Evolutionary conservation across 768 basidiomycete species (phyloP).

Genomic region (Boletus pseudo-olivaceus): DNA sequence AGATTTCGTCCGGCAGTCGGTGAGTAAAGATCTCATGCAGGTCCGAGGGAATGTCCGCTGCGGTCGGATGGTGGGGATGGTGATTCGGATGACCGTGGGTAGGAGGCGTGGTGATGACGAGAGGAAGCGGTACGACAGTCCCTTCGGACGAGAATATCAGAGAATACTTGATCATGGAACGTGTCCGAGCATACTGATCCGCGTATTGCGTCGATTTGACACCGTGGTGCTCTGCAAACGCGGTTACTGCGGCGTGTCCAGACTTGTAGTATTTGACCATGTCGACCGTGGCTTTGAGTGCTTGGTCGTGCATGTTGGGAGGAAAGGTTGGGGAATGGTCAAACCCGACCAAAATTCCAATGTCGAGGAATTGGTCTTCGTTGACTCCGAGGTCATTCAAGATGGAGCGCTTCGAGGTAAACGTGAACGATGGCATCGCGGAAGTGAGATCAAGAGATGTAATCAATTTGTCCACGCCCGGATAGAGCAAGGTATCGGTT

Average conservation of each 20-base stretch:
- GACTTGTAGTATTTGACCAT: constrained; percentile 93
- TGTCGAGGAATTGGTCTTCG: constrained; percentile 93
- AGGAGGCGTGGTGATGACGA: constrained; percentile 55
- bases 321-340: constrained; percentile 80
- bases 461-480: constrained; percentile 85
- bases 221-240: constrained; percentile 76
- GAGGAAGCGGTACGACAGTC: constrained; percentile 70
- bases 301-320: constrained; percentile 76
- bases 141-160: constrained; percentile 89
- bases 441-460: constrained; percentile 78
- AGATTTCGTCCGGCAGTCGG: constrained; percentile 93
- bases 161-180: constrained; percentile 89
- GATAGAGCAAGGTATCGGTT: constrained; percentile 86
- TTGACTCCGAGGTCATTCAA: constrained; percentile 61
- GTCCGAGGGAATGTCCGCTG: constrained; percentile 86
- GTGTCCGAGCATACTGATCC: constrained; percentile 85
- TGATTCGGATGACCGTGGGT: constrained; percentile 51
- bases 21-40: constrained; percentile 93
- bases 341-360: constrained; percentile 88
- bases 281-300: constrained; percentile 81
- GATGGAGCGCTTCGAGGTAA: constrained; percentile 74
- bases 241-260: constrained; percentile 74
- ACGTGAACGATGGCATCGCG: constrained; percentile 71
- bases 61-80: constrained; percentile 66
- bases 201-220: constrained; percentile 76